Evolutionary conservation across 306 rosid genomes (phyloP).

Genomic region (Lathyrus oleraceus): DNA sequence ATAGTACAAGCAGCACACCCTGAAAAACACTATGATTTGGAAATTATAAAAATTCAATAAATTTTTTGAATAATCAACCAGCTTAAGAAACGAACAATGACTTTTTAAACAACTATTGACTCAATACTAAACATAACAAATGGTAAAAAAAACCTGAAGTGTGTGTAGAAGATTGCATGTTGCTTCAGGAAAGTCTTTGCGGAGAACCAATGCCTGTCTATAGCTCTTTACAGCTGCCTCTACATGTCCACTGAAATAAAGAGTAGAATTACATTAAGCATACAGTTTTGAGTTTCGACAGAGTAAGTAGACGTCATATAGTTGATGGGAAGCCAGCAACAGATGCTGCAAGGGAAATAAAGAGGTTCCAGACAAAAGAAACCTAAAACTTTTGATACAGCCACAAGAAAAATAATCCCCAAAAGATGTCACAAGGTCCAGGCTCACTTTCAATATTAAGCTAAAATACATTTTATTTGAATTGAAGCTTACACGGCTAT

Average conservation of each 20-base stretch:
- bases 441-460: background rate
- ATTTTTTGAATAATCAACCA: background rate
- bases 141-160: conserved; percentile 63
- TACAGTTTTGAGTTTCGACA: background rate
- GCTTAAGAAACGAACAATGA: background rate
- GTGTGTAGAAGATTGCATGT: conserved; percentile 98
- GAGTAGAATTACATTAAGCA: conserved; percentile 11
- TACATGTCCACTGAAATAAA: conserved; percentile 76
- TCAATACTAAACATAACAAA: background rate
- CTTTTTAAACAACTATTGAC: background rate
- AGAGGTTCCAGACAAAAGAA: background rate
- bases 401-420: conserved; percentile 9
- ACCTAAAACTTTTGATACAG: background rate
- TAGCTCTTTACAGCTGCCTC: conserved; percentile 93
- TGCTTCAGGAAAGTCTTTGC: conserved; percentile 96
- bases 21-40: conserved; percentile 11
- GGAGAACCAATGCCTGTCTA: conserved; percentile 75
- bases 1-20: background rate
- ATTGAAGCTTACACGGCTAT: background rate
- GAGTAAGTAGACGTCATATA: conserved; percentile 2
- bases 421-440: background rate
- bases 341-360: conserved; percentile 19
- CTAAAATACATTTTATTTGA: conserved; percentile 1
- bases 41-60: background rate
- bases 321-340: background rate